phyloP scores from a whole-genome alignment of 2,329 filamentous ascomycete species.

The Hypoxylon sp. region DNA sequence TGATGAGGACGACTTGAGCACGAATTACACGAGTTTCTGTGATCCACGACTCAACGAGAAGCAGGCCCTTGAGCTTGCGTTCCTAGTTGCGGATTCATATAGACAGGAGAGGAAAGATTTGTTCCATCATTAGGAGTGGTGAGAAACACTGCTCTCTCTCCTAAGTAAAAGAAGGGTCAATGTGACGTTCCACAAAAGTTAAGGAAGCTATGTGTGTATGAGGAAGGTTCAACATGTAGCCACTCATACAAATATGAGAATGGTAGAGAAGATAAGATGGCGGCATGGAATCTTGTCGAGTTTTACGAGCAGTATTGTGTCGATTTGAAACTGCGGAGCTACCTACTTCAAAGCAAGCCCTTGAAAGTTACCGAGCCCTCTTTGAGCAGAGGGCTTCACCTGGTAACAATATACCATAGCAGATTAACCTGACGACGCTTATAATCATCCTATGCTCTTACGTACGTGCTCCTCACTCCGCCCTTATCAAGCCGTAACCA shows the following conservation, averaged over 20 bases:
- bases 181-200: neutral
- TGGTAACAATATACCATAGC: neutral
- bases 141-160: neutral
- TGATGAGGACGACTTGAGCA: slow-evolving; percentile 87
- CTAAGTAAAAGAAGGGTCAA: neutral
- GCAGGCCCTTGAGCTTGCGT: slow-evolving; percentile 94
- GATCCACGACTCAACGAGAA: slow-evolving; percentile 97
- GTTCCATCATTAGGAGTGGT: slow-evolving; percentile 19
- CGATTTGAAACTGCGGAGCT: neutral
- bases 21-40: slow-evolving; percentile 96
- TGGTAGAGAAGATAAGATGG: neutral
- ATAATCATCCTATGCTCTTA: neutral
- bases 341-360: neutral
- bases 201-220: neutral
- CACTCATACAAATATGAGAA: neutral
- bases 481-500: neutral
- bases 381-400: neutral
- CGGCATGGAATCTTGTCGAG: neutral
- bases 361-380: neutral
- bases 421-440: neutral
- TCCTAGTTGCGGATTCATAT: slow-evolving; percentile 89
- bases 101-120: slow-evolving; percentile 57
- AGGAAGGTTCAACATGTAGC: neutral
- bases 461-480: no score
- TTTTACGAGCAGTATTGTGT: neutral